phyloP scores from a whole-genome alignment of 768 basidiomycete species.

The Lactifluus echinatus region DNA sequence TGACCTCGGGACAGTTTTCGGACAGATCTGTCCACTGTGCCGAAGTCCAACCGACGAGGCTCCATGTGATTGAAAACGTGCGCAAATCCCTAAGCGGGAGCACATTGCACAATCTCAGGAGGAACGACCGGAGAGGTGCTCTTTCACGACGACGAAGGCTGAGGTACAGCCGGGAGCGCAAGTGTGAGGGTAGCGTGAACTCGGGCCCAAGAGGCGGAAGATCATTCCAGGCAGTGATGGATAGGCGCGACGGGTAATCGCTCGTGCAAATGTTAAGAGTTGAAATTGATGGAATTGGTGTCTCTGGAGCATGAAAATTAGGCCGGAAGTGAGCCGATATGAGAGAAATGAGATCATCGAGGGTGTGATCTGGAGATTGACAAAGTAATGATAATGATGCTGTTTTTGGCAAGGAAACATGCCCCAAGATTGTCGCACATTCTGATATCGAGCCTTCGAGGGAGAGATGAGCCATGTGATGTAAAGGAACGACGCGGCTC shows the following conservation, averaged over 20 bases:
- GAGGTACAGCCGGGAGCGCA: neutral
- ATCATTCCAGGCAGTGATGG: neutral
- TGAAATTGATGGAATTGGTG: neutral
- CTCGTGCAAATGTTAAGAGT: neutral
- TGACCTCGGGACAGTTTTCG: neutral
- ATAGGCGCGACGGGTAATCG: neutral
- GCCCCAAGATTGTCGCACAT: neutral
- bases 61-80: neutral
- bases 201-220: neutral
- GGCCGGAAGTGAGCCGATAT: neutral
- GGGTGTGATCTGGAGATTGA: neutral
- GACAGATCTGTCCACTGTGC: neutral
- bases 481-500: neutral
- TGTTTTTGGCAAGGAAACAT: neutral
- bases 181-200: neutral
- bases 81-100: neutral
- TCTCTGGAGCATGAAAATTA: neutral
- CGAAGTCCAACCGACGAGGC: neutral
- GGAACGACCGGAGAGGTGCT: neutral
- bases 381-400: neutral
- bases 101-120: neutral
- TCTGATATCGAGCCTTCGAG: neutral
- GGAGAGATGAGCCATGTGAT: neutral
- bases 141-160: neutral
- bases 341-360: neutral